Evolutionary conservation across 768 basidiomycete genomes (phyloP).

Genomic region (Mycena capillaripes): DNA sequence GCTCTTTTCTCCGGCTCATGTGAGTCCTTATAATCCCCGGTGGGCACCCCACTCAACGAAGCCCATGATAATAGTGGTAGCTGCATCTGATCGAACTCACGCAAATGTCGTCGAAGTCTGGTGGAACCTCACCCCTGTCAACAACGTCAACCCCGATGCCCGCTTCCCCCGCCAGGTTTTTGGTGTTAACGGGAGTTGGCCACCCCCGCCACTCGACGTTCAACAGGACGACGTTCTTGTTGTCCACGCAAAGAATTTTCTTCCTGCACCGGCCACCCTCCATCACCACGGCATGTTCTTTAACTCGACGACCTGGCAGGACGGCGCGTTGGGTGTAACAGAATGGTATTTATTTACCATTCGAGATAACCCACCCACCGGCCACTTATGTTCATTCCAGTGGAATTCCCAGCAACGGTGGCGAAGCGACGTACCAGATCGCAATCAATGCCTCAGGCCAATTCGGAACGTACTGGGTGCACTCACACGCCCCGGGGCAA

Average conservation of each 20-base stretch:
- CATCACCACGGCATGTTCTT: slow-evolving; percentile 98
- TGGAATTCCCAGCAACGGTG: slow-evolving; percentile 83
- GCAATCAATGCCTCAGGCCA: slow-evolving; percentile 77
- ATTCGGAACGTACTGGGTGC: slow-evolving; percentile 88
- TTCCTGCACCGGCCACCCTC: slow-evolving; percentile 76
- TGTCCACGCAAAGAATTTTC: slow-evolving; percentile 82
- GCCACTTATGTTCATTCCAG: slow-evolving; percentile 55
- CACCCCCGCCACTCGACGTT: slow-evolving; percentile 89
- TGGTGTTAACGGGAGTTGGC: slow-evolving; percentile 95
- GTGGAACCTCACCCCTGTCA: slow-evolving; percentile 94
- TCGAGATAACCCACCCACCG: too few relatives aligned
- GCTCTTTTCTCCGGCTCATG: too few relatives aligned
- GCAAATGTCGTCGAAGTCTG: slow-evolving; percentile 63
- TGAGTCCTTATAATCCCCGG: too few relatives aligned
- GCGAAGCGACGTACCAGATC: slow-evolving; percentile 76
- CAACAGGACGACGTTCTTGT: slow-evolving; percentile 78
- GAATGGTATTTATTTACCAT: slow-evolving; percentile 72
- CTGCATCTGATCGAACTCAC: too few relatives aligned
- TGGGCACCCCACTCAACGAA: too few relatives aligned
- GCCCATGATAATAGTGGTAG: too few relatives aligned
- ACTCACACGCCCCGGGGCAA: slow-evolving; percentile 69
- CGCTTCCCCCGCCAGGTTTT: slow-evolving; percentile 82
- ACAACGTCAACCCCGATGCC: slow-evolving; percentile 87
- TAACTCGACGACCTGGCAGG: slow-evolving; percentile 89
- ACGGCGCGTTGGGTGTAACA: slow-evolving; percentile 86